phyloP scores from a whole-genome alignment of 2,329 filamentous ascomycete genomes.

The Claviceps africana region DNA sequence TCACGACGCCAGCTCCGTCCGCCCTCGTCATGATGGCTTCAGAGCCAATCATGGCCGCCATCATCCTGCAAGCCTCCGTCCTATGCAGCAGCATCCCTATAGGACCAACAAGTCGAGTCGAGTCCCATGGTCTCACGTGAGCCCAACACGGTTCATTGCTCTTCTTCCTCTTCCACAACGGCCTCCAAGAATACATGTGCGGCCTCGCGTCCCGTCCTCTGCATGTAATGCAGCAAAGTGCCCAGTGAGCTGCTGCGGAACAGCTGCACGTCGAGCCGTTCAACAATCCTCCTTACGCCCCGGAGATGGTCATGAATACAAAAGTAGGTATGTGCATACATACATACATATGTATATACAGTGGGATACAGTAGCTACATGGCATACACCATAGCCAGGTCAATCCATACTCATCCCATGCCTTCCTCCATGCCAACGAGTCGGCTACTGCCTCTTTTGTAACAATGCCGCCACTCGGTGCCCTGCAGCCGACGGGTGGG shows the following conservation, averaged over 20 bases:
- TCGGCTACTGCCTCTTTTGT: background rate
- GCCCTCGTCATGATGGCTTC: background rate
- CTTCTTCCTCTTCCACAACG: background rate
- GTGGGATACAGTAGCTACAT: too few relatives aligned
- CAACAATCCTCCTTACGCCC: background rate
- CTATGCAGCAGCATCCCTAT: background rate
- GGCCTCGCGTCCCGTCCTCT: background rate
- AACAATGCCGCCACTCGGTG: background rate
- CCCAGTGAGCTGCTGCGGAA: background rate
- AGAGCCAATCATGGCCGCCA: conserved; percentile 1
- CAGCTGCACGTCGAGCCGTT: background rate
- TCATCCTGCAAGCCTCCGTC: conserved; percentile 1
- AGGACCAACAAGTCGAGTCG: background rate
- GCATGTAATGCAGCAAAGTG: background rate
- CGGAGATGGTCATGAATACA: too few relatives aligned
- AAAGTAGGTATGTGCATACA: too few relatives aligned
- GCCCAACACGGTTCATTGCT: background rate
- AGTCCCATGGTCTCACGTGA: background rate
- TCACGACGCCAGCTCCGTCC: background rate
- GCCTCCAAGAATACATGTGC: background rate
- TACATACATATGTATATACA: background rate
- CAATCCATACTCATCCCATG: too few relatives aligned
- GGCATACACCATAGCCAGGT: too few relatives aligned
- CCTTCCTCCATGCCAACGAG: background rate
- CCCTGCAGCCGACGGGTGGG: background rate